Evolutionary conservation across 2,329 filamentous ascomycete genomes (phyloP).

Genomic region (Cladosporium colombiae): DNA sequence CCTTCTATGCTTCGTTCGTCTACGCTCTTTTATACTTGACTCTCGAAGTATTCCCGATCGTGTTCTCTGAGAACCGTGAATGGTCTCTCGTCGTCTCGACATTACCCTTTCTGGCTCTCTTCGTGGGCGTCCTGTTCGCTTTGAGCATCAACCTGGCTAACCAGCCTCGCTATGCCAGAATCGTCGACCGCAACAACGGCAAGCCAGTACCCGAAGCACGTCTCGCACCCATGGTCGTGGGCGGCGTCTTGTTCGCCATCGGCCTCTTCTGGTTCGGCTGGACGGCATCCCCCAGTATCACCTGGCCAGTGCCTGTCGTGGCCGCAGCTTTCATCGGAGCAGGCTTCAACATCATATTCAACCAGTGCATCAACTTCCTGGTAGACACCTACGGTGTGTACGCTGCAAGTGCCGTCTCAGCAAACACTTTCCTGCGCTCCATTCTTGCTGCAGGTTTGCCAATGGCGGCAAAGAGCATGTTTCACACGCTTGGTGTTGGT

Average conservation of each 20-base stretch:
- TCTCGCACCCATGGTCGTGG: constrained; percentile 49
- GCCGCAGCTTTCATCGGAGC: constrained; percentile 48
- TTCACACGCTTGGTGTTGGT: constrained; percentile 44
- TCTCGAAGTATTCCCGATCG: constrained; percentile 51
- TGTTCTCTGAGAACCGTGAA: constrained; percentile 46
- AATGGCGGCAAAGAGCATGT: constrained; percentile 43
- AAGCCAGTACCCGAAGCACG: constrained; percentile 40
- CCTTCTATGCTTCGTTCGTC: constrained; percentile 43
- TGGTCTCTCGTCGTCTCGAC: constrained; percentile 47
- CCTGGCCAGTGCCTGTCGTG: constrained; percentile 46
- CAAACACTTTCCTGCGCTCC: constrained; percentile 52
- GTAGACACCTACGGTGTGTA: constrained; percentile 37
- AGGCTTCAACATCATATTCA: constrained; percentile 51
- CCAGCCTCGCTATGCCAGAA: constrained; percentile 40
- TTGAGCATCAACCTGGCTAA: constrained; percentile 47
- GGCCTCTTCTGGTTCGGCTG: constrained; percentile 43
- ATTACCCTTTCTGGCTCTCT: constrained; percentile 49
- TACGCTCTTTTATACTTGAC: constrained; percentile 52
- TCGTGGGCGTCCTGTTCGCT: constrained; percentile 47
- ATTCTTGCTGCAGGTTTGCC: constrained; percentile 44
- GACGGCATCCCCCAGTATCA: constrained; percentile 41
- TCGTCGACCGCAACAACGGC: constrained; percentile 39
- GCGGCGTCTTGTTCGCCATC: constrained; percentile 44
- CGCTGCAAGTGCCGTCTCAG: constrained; percentile 53
- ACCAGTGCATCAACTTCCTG: constrained; percentile 52